These are phyloP conservation scores for Globisporangium lucens DNA, from an alignment of 352 stramenopile genomes.

Conservation along the genomic window DNA sequence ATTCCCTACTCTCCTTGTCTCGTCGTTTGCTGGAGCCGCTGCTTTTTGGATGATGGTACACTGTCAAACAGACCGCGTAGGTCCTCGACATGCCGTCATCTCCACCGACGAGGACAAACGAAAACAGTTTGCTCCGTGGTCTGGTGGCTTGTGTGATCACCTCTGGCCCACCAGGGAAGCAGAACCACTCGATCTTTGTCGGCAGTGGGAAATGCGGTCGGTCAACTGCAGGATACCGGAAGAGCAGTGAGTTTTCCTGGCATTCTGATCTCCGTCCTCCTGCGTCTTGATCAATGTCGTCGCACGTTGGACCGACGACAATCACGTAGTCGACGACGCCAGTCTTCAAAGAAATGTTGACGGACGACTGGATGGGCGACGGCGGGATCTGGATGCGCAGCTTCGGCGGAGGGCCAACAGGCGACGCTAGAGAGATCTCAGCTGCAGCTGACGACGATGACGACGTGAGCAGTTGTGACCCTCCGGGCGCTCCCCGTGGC, in stretches of 20 bases:
- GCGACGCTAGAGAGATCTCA: constrained; percentile 37
- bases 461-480: constrained; percentile 10
- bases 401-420: constrained; percentile 19
- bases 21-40: background rate
- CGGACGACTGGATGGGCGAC: constrained; percentile 9
- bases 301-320: constrained; percentile 40
- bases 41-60: constrained; percentile 47
- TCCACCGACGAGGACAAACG: constrained; percentile 76
- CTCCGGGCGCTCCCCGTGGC: constrained; percentile 15
- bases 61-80: constrained; percentile 68
- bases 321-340: constrained; percentile 81
- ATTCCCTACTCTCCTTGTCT: constrained; percentile 27
- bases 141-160: constrained; percentile 40
- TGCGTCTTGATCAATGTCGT: constrained; percentile 4
- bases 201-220: constrained; percentile 61
- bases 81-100: constrained; percentile 65
- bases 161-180: constrained; percentile 70
- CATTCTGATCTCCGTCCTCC: background rate
- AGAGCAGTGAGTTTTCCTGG: constrained; percentile 58
- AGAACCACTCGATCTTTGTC: constrained; percentile 90
- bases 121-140: constrained; percentile 62
- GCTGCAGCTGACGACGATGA: constrained; percentile 11
- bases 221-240: constrained; percentile 58
- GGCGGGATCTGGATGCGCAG: constrained; percentile 11
- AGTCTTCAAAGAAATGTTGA: constrained; percentile 38